Conservation (phyloP, 257 asterid genomes). For the Solanum bulbocastanum region DNA sequence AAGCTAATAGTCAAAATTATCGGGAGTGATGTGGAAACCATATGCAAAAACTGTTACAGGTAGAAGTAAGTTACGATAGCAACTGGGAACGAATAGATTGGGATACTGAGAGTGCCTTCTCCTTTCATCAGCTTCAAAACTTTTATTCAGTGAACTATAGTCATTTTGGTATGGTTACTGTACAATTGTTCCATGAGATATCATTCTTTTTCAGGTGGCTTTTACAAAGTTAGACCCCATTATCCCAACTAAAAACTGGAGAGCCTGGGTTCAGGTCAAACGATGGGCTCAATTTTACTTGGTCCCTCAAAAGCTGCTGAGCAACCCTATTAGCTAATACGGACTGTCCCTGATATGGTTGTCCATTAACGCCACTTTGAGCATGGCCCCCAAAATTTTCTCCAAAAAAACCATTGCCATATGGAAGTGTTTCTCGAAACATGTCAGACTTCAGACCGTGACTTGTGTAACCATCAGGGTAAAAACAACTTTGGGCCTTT, state of each 20-base stretch:
- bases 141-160: background rate
- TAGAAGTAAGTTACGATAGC: background rate
- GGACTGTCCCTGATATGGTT: conserved; percentile 22
- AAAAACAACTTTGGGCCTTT: background rate
- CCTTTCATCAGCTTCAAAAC: background rate
- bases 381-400: conserved; percentile 10
- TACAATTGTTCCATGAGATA: background rate
- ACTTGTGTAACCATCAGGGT: conserved; percentile 8
- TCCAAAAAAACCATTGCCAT: conserved; percentile 17
- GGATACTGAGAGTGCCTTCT: background rate
- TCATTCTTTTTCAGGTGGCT: background rate
- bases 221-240: conserved; percentile 8
- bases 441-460: conserved; percentile 25
- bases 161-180: background rate
- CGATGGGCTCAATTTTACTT: conserved; percentile 14
- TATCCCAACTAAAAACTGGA: conserved; percentile 6
- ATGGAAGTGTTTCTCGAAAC: conserved; percentile 26
- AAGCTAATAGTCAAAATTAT: background rate
- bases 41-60: background rate
- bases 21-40: background rate
- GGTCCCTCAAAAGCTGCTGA: conserved; percentile 33
- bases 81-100: background rate
- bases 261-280: conserved; percentile 19
- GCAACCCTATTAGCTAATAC: conserved; percentile 37
- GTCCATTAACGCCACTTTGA: conserved; percentile 11